These are phyloP conservation scores for Zygosaccharomyces sapae DNA, from an alignment of 1,139 yeast genomes.

Conservation along the genomic window DNA sequence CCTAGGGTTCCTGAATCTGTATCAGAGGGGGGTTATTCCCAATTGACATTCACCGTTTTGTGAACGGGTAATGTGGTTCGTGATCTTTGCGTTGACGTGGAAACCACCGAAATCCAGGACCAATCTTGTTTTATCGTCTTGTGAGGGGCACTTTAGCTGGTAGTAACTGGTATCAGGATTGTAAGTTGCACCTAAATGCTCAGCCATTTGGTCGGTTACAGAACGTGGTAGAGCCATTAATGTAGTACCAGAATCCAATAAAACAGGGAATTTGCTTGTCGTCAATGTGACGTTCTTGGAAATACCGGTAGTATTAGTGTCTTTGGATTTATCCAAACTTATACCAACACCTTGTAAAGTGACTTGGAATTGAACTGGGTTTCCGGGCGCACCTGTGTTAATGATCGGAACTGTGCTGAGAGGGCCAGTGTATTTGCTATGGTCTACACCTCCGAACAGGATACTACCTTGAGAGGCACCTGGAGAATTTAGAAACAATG, in stretches of 20 bases:
- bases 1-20: constrained; percentile 49
- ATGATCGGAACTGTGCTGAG: constrained; percentile 41
- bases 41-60: constrained; percentile 34
- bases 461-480: constrained; percentile 42
- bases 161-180: constrained; percentile 36
- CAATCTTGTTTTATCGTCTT: constrained; percentile 28
- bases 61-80: constrained; percentile 36
- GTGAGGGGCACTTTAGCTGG: constrained; percentile 32
- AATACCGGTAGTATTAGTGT: neutral
- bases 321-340: neutral
- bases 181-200: constrained; percentile 38
- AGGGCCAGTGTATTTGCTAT: constrained; percentile 44
- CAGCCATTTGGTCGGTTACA: constrained; percentile 40
- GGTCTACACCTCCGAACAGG: constrained; percentile 57
- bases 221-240: constrained; percentile 47
- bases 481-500: constrained; percentile 45
- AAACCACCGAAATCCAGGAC: constrained; percentile 50
- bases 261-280: constrained; percentile 38
- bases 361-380: constrained; percentile 35
- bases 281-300: constrained; percentile 25
- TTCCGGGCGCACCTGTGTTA: too few relatives aligned
- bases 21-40: constrained; percentile 34
- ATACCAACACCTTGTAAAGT: constrained; percentile 23
- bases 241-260: constrained; percentile 67
- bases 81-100: constrained; percentile 44